Evolutionary conservation across 345 rosid species (phyloP).

Genomic region (Rhizophora mangle): DNA sequence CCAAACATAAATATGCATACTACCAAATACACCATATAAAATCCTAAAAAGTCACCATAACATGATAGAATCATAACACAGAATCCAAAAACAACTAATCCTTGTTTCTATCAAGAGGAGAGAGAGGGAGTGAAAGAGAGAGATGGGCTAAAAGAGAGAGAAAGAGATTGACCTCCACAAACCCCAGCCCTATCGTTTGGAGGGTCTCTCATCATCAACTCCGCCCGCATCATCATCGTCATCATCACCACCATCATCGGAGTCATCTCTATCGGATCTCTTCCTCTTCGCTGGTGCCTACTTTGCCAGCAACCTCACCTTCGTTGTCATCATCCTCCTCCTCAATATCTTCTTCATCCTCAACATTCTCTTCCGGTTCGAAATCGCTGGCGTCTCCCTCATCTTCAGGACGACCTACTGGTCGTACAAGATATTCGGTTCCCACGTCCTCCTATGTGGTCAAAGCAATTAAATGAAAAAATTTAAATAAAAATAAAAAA

Average conservation of each 20-base stretch:
- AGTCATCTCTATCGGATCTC: slow-evolving; percentile 47
- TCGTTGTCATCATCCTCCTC: slow-evolving; percentile 27
- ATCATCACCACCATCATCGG: slow-evolving; percentile 50
- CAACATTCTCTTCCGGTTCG: slow-evolving; percentile 37
- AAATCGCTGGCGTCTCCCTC: slow-evolving; percentile 94
- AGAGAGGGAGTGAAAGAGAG: slow-evolving; percentile 25
- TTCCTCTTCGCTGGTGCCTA: slow-evolving; percentile 68
- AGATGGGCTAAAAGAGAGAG: slow-evolving; percentile 16
- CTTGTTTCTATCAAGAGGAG: slow-evolving; percentile 29
- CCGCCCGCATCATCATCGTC: slow-evolving; percentile 44
- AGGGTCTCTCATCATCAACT: slow-evolving; percentile 78
- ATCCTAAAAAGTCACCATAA: slow-evolving; percentile 19
- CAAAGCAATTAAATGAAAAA: neutral
- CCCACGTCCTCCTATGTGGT: slow-evolving; percentile 63
- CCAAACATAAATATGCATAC: slow-evolving; percentile 9
- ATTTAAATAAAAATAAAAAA: neutral
- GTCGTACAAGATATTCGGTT: slow-evolving; percentile 76
- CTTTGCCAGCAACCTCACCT: slow-evolving; percentile 39
- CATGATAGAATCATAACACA: slow-evolving; percentile 19
- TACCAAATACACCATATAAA: slow-evolving; percentile 13
- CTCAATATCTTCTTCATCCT: slow-evolving; percentile 42
- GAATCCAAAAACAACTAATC: slow-evolving; percentile 27
- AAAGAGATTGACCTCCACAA: slow-evolving; percentile 45
- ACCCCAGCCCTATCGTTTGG: slow-evolving; percentile 66
- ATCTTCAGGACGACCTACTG: slow-evolving; percentile 72